Conservation (phyloP, 176 grass and related monocot genomes). For the Melocanna baccifera region DNA sequence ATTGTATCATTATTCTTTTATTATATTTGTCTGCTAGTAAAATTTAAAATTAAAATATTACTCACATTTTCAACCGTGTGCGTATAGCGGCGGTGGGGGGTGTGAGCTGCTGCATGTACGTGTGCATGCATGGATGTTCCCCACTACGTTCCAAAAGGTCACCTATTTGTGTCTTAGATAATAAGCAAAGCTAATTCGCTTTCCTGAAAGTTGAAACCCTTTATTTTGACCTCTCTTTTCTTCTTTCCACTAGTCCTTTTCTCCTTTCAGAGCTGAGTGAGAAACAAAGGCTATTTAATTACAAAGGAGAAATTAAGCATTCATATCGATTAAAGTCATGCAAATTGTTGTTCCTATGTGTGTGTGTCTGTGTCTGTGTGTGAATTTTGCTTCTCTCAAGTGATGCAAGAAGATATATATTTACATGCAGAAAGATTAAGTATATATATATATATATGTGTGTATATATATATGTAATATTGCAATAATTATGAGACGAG, state of each 20-base stretch:
- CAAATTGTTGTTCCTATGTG: not conserved
- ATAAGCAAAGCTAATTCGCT: conserved; percentile 13
- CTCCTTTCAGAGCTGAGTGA: not conserved
- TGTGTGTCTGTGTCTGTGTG: not conserved
- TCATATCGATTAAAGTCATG: not conserved
- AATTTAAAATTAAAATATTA: no score
- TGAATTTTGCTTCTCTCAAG: not conserved
- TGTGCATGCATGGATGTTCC: conserved; percentile 37
- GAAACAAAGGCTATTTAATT: not conserved
- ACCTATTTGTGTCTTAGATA: conserved; percentile 27
- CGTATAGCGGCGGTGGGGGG: not conserved
- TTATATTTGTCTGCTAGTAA: no score
- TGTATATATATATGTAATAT: not conserved
- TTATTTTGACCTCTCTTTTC: not conserved
- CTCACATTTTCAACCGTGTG: no score
- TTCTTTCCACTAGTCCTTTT: not conserved
- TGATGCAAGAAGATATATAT: not conserved
- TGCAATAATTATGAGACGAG: not conserved
- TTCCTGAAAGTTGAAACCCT: not conserved
- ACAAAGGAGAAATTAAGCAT: not conserved
- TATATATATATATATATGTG: no score
- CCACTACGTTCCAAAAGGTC: conserved; percentile 24
- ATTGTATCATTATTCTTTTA: no score
- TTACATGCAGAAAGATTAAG: not conserved
- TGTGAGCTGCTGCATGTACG: conserved; percentile 13